Base-by-base conservation (phyloP, 2,329 filamentous ascomycete species). In the Cercospora sojina region DNA sequence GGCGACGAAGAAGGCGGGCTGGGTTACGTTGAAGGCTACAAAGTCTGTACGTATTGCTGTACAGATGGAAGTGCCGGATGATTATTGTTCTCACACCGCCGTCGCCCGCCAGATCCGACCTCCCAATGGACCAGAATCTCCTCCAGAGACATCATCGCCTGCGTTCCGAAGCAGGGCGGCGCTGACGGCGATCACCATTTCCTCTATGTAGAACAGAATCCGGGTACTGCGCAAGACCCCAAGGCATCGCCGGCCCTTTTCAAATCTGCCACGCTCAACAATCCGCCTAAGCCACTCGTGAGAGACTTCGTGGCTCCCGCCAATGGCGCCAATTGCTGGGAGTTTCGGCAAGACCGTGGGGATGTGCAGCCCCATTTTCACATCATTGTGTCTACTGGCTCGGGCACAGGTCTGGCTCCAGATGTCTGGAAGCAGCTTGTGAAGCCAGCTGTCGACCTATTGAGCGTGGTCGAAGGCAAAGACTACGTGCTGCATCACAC, bases 401-500 rank as follows among this genome's bases (percentile, higher is more conserved):
- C 82, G 2, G 82, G 82, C 2, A 80, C 78, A 12, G 76, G 77
- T 4, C 74, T 77, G 51, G 82, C 81, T 18, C 66, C 72, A 6
- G 43, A 59, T 0, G 82, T 83, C 72, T 83, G 76, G 74, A 64
- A 78, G 1, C 51, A 77, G 27, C 70, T 76, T 2, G 68, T 83
- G 5, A 72, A 74, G 51, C 79, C 80, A 1, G 74, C 84, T 3
- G 78, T 87, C 3, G 75, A 79, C 31, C 72, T 76, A 18, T 72
- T 84, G 6, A 79, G 79, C 27, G 74, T 81, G 12, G 72, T 76
- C 12, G 68, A 76, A 3, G 70, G 65, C 12, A 71, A 66, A 10
- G 68, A 78, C 55, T 89, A 88, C 73, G 56, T 62, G 5, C 73
- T 80, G 2, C 83, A 91, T 61, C 77, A 85, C 58, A 97, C 93